Conservation (phyloP, 805 yeast species). For the Candida coquimbonensis region DNA sequence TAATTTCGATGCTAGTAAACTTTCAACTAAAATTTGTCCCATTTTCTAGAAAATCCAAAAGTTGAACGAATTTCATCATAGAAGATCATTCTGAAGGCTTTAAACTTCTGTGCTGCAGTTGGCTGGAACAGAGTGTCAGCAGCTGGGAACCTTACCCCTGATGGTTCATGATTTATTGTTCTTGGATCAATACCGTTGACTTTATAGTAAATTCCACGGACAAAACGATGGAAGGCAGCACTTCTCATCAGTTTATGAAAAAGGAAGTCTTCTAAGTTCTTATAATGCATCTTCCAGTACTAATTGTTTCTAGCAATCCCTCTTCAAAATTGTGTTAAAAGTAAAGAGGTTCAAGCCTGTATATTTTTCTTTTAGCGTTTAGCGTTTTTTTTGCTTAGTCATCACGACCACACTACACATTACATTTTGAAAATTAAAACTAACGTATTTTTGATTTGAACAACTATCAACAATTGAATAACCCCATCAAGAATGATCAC, state of each 20-base stretch:
- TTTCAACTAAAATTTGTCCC: neutral
- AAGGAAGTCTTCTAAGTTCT: slow-evolving; percentile 42
- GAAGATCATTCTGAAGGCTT: slow-evolving; percentile 55
- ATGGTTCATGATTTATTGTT: slow-evolving; percentile 19
- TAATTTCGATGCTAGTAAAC: too few species aligned
- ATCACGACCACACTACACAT: neutral
- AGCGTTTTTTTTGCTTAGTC: neutral
- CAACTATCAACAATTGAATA: neutral
- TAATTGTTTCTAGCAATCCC: neutral
- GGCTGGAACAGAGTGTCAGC: slow-evolving; percentile 31
- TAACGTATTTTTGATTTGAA: neutral
- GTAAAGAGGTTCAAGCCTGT: neutral
- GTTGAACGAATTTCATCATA: slow-evolving; percentile 51
- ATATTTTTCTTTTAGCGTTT: neutral
- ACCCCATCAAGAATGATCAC: slow-evolving; percentile 52
- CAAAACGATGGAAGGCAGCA: slow-evolving; percentile 55
- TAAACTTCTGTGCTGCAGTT: slow-evolving; percentile 45
- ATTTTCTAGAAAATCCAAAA: slow-evolving; percentile 37
- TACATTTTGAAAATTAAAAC: neutral
- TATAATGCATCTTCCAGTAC: slow-evolving; percentile 14
- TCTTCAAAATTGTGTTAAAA: too few species aligned
- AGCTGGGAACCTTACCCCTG: slow-evolving; percentile 15
- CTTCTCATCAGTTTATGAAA: slow-evolving; percentile 43
- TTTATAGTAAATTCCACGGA: slow-evolving; percentile 51
- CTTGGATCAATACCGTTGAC: slow-evolving; percentile 50